Conservation (phyloP, 352 stramenopile genomes). For the Bremia lactucae region DNA sequence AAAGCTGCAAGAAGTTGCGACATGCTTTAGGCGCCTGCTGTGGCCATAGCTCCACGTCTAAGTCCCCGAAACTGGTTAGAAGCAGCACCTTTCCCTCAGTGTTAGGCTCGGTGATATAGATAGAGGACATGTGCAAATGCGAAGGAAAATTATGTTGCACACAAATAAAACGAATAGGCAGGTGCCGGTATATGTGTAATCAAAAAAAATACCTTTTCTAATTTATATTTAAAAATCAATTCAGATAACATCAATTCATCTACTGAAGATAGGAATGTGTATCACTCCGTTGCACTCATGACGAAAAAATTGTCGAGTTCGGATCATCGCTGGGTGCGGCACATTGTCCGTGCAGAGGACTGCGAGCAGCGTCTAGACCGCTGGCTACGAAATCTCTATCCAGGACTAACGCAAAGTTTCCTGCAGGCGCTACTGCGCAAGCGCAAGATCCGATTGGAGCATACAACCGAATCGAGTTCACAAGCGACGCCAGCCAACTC, state of each 20-base stretch:
- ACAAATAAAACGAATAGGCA: too few relatives aligned
- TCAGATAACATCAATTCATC: too few relatives aligned
- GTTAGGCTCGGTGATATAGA: conserved; percentile 94
- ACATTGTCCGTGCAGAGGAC: conserved; percentile 31
- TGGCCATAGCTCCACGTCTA: conserved; percentile 96
- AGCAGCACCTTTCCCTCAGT: conserved; percentile 94
- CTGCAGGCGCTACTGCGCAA: conserved; percentile 54
- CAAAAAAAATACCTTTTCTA: too few relatives aligned
- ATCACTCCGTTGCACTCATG: too few relatives aligned
- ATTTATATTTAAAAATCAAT: too few relatives aligned
- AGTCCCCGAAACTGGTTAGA: conserved; percentile 93
- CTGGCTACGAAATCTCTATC: conserved; percentile 50
- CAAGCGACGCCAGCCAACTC: conserved; percentile 18
- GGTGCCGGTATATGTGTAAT: too few relatives aligned
- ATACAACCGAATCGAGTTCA: neutral
- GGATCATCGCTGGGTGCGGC: conserved; percentile 42
- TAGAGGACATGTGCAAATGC: conserved; percentile 96
- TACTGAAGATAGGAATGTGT: too few relatives aligned
- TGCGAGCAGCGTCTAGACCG: conserved; percentile 55
- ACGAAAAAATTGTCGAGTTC: conserved; percentile 19
- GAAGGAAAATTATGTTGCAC: too few relatives aligned
- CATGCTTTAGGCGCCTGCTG: conserved; percentile 93
- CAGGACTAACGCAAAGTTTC: conserved; percentile 38
- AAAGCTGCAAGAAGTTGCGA: conserved; percentile 90
- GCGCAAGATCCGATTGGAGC: conserved; percentile 48